Evolutionary conservation across 1,139 yeast genomes (phyloP).

Genomic region (Debaryomyces singareniensis): DNA sequence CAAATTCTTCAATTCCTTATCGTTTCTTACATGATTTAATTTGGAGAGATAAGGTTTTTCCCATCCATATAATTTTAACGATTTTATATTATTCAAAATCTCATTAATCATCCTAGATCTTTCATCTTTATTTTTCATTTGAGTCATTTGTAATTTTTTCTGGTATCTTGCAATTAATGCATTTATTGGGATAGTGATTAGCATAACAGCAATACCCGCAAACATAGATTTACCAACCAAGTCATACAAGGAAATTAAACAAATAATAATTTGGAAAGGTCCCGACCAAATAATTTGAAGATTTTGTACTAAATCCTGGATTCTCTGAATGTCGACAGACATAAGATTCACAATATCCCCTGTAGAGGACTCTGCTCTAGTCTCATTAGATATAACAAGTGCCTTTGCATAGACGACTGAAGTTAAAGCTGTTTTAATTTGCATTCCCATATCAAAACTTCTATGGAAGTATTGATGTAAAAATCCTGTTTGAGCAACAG

Average conservation of each 20-base stretch:
- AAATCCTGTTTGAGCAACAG: slow-evolving; percentile 75
- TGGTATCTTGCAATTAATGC: slow-evolving; percentile 68
- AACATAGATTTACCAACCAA: slow-evolving; percentile 90
- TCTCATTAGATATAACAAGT: slow-evolving; percentile 74
- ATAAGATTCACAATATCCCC: slow-evolving; percentile 96
- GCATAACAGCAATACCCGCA: slow-evolving; percentile 87
- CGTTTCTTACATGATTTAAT: slow-evolving; percentile 77
- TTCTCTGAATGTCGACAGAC: slow-evolving; percentile 94
- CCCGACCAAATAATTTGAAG: slow-evolving; percentile 93
- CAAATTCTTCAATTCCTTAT: slow-evolving; percentile 76
- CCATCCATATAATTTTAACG: slow-evolving; percentile 93
- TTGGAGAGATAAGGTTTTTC: slow-evolving; percentile 76
- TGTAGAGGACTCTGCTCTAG: slow-evolving; percentile 73
- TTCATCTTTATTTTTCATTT: slow-evolving; percentile 42
- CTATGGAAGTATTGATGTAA: slow-evolving; percentile 92
- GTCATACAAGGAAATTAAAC: slow-evolving; percentile 69
- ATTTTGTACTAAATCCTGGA: slow-evolving; percentile 84
- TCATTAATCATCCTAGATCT: slow-evolving; percentile 66
- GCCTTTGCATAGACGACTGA: slow-evolving; percentile 78
- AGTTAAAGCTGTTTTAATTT: slow-evolving; percentile 73
- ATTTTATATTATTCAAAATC: slow-evolving; percentile 84
- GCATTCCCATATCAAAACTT: slow-evolving; percentile 86
- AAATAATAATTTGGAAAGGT: slow-evolving; percentile 82
- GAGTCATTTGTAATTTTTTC: slow-evolving; percentile 62
- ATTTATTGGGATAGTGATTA: slow-evolving; percentile 81